Percentiles rank a stretch among this genome's conserved stretches.
phyloP scores from a whole-genome alignment of 495 filamentous ascomycete species.

The Trichodelitschia bisporula region DNA sequence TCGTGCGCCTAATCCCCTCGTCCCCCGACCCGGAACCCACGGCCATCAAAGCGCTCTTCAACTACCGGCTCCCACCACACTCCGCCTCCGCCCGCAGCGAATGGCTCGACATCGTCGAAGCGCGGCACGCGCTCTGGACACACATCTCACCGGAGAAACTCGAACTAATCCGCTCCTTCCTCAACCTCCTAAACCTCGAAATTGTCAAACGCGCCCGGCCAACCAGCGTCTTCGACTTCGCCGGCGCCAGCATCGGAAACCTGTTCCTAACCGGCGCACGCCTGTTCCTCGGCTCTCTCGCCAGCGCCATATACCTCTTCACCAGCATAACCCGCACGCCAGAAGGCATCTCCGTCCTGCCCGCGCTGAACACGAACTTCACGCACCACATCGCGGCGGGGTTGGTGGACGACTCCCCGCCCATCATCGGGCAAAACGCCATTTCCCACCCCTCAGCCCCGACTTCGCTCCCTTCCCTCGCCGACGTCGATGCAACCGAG shows the following conservation, averaged over 20 bases:
- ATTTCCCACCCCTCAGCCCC: slow-evolving; percentile 61
- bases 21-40: slow-evolving; percentile 27
- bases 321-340: slow-evolving; percentile 59
- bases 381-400: slow-evolving; percentile 79
- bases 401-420: slow-evolving; percentile 43
- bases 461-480: slow-evolving; percentile 20
- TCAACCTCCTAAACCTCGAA: slow-evolving; percentile 72
- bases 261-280: slow-evolving; percentile 52
- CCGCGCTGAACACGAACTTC: slow-evolving; percentile 83
- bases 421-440: slow-evolving; percentile 79
- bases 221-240: slow-evolving; percentile 69
- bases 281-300: slow-evolving; percentile 17
- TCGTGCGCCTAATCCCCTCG: slow-evolving; percentile 71
- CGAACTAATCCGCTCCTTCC: slow-evolving; percentile 74
- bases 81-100: slow-evolving; percentile 29
- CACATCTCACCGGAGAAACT: slow-evolving; percentile 61
- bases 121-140: slow-evolving; percentile 46
- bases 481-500: slow-evolving; percentile 30
- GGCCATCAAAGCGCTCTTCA: slow-evolving; percentile 62
- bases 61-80: slow-evolving; percentile 47
- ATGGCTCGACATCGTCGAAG: slow-evolving; percentile 81
- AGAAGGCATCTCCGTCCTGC: slow-evolving; percentile 48
- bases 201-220: slow-evolving; percentile 65
- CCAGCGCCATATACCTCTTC: slow-evolving; percentile 18
- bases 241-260: slow-evolving; percentile 75